Evolutionary conservation across 306 rosid species (phyloP).

Genomic region (Citrullus mucosospermus): DNA sequence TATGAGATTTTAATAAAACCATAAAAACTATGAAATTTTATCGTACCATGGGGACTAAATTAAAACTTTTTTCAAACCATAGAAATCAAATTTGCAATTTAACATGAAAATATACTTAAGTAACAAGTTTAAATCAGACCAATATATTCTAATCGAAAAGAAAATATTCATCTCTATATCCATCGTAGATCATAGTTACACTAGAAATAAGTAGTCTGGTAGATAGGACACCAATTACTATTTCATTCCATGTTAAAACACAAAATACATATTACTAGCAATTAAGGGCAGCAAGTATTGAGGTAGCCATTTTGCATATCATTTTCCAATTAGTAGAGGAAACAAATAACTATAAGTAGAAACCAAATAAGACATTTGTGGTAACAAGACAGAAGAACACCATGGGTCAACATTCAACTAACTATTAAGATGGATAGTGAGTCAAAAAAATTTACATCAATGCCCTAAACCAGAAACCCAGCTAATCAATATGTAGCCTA

Average conservation of each 20-base stretch:
- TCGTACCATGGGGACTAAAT: no score
- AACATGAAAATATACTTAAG: no score
- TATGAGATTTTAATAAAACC: no score
- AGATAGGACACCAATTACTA: background rate
- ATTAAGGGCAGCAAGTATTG: background rate
- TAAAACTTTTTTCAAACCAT: no score
- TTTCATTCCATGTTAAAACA: no score
- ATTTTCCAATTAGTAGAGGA: background rate
- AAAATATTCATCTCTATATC: background rate
- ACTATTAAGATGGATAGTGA: background rate
- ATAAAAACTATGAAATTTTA: no score
- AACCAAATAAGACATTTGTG: background rate
- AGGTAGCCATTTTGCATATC: background rate
- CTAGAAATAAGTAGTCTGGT: no score
- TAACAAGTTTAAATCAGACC: background rate
- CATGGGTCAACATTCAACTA: background rate
- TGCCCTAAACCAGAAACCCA: conserved; percentile 19
- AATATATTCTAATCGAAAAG: background rate
- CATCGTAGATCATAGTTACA: background rate
- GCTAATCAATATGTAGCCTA: conserved; percentile 26
- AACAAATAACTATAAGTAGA: no score
- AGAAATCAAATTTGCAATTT: no score
- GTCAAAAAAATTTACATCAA: conserved; percentile 10
- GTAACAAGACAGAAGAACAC: background rate
- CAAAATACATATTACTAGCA: no score